A percentile compares a stretch with the other conserved stretches of the same genome.
These are phyloP conservation scores for Axilococcus clingmanii DNA, from an alignment of 139 green algal species.

Conservation along the genomic window DNA sequence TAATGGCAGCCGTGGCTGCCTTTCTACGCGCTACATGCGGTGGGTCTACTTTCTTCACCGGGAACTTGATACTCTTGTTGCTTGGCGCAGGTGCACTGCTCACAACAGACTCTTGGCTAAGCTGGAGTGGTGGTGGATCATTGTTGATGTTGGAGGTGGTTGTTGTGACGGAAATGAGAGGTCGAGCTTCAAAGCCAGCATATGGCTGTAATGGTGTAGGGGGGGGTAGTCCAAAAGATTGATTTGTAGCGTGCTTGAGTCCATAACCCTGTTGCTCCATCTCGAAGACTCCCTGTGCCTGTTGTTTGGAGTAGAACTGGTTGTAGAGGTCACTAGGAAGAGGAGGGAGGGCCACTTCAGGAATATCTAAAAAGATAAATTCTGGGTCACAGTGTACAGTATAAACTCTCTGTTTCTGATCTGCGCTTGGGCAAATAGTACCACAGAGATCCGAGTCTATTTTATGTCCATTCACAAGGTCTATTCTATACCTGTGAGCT, in stretches of 20 bases:
- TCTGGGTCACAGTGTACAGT: slow-evolving; percentile 32
- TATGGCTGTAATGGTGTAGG: slow-evolving; percentile 13
- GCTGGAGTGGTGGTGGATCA: slow-evolving; percentile 1
- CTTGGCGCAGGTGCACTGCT: background rate
- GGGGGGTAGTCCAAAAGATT: background rate
- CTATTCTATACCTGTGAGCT: slow-evolving; percentile 26
- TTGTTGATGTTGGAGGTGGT: background rate
- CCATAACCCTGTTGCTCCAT: slow-evolving; percentile 2
- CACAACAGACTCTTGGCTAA: slow-evolving; percentile 9
- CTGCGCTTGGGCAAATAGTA: slow-evolving; percentile 5
- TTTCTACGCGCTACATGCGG: slow-evolving; percentile 11
- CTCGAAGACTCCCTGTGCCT: background rate
- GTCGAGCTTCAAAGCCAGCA: background rate
- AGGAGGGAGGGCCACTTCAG: slow-evolving; percentile 3
- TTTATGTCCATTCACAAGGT: slow-evolving; percentile 17
- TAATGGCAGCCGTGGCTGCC: slow-evolving; percentile 16
- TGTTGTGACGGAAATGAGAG: background rate
- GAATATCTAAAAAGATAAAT: slow-evolving; percentile 25
- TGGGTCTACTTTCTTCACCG: slow-evolving; percentile 1
- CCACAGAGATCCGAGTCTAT: slow-evolving; percentile 21
- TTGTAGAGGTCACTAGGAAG: slow-evolving; percentile 26
- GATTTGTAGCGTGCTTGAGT: background rate
- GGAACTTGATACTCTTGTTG: background rate
- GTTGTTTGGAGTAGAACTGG: background rate
- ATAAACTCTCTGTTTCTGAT: slow-evolving; percentile 39